Conservation (phyloP, 352 stramenopile genomes). For the Globisporangium spiculum region DNA sequence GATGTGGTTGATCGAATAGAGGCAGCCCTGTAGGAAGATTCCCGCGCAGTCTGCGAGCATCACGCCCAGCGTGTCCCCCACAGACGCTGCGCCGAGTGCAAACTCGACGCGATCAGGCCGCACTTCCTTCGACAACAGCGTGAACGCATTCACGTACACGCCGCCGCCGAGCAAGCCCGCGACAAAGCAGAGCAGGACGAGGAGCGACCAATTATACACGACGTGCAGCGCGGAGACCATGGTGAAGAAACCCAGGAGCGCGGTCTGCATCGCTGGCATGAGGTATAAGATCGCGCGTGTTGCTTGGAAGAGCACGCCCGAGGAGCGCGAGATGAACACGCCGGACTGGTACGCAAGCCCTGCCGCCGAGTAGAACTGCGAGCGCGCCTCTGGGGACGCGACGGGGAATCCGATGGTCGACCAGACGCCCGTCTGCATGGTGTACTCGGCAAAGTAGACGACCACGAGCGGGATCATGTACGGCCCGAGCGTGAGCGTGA, state of each 20-base stretch:
- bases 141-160: slow-evolving; percentile 93
- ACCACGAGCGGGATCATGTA: slow-evolving; percentile 91
- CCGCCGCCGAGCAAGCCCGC: slow-evolving; percentile 86
- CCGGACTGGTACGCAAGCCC: slow-evolving; percentile 92
- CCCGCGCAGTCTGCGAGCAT: slow-evolving; percentile 87
- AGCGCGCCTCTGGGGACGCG: slow-evolving; percentile 52
- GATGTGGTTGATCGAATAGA: slow-evolving; percentile 85
- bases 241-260: slow-evolving; percentile 88
- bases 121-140: slow-evolving; percentile 83
- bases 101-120: slow-evolving; percentile 75
- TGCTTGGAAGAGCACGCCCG: slow-evolving; percentile 78
- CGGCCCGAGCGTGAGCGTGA: slow-evolving; percentile 82
- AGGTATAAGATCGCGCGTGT: slow-evolving; percentile 80
- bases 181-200: slow-evolving; percentile 81
- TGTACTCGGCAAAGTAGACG: slow-evolving; percentile 94
- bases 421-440: slow-evolving; percentile 92
- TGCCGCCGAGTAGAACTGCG: slow-evolving; percentile 88
- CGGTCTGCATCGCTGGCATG: slow-evolving; percentile 84
- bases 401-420: slow-evolving; percentile 93
- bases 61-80: slow-evolving; percentile 88
- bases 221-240: slow-evolving; percentile 74
- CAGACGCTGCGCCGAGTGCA: slow-evolving; percentile 82
- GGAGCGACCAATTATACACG: slow-evolving; percentile 85
- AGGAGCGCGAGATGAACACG: slow-evolving; percentile 91
- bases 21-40: slow-evolving; percentile 89